phyloP scores from a whole-genome alignment of 495 filamentous ascomycete genomes.

The Parathielavia appendiculata region DNA sequence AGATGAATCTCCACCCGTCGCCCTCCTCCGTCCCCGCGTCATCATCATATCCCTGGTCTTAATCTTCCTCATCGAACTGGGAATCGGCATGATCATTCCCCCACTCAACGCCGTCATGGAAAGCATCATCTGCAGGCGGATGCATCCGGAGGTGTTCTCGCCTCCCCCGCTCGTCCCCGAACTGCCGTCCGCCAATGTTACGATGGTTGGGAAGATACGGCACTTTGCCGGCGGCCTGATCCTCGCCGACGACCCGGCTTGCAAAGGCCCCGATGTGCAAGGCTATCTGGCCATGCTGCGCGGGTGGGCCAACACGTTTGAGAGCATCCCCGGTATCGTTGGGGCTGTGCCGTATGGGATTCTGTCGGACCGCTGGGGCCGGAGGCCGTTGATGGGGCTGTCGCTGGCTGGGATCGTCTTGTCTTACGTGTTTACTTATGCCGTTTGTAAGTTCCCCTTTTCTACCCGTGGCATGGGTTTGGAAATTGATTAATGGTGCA shows the following conservation, averaged over 20 bases:
- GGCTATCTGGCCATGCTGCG: conserved; percentile 32
- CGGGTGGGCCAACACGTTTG: conserved; percentile 29
- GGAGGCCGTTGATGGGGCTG: conserved; percentile 28
- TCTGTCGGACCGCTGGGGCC: conserved; percentile 33
- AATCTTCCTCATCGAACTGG: conserved; percentile 31
- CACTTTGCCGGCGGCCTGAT: conserved; percentile 5
- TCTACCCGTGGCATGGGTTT: neutral
- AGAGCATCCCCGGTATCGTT: conserved; percentile 29
- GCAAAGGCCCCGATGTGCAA: conserved; percentile 31
- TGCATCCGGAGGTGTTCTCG: conserved; percentile 26
- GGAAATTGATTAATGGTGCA: conserved; percentile 8
- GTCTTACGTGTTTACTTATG: conserved; percentile 10
- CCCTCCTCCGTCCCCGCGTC: conserved; percentile 23
- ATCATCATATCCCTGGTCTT: conserved; percentile 22
- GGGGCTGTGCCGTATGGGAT: conserved; percentile 31
- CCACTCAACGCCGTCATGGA: conserved; percentile 32
- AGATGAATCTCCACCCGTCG: neutral
- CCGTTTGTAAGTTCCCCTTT: conserved; percentile 24
- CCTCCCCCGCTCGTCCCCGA: neutral
- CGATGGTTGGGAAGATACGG: neutral
- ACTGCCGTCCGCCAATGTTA: neutral
- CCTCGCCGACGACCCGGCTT: conserved; percentile 18
- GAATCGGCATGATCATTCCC: conserved; percentile 19
- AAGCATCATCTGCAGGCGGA: conserved; percentile 30
- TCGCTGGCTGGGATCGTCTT: conserved; percentile 21